Evolutionary conservation across 1,139 yeast species (phyloP), one percentile per base, ranked within the genome.

Genomic region (Zhuliangozyma parablackwelliae): DNA sequence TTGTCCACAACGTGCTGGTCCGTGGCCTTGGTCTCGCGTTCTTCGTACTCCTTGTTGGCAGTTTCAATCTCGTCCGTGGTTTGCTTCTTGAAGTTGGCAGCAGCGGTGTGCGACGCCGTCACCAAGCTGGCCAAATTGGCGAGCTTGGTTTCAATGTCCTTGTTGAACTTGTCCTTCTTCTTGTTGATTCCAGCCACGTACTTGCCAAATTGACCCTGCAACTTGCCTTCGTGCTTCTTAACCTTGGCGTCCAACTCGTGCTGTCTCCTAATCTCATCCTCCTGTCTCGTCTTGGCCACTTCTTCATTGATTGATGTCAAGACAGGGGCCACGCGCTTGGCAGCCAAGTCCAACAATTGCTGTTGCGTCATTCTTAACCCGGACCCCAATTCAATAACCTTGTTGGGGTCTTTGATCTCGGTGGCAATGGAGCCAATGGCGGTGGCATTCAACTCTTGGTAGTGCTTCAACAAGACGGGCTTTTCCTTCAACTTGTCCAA

Each of bases 341-440:
- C 75, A 21, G 82, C 82, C 53, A 77, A 72, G 34, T 69, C 81
- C 46, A 75, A 63, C 46, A 77, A 69, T 54, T 76, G 78, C 39
- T 70, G 71, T 48, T 75, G 80, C 30, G 80, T 71, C 65, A 76
- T 63, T 39, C 58, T 65, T 54, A 75, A 64, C 10, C 82, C 82
- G 31, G 75, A 69, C 40, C 82, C 82, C 44, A 77, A 62, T 44
- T 74, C 72, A 45, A 76, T 58, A 25, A 71, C 57, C 52, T 74
- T 68, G 45, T 72, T 67, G 2, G 79, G 76, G 47, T 75, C 78
- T 40, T 71, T 75, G 41, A 76, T 59, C 31, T 58, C 58, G 25
- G 32, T 36, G 34, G 73, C 59, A 46, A 71, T 59, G 5, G 80
- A 66, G 31, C 67, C 68, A 41, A 63, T 54, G n/a, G 80, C 78